phyloP scores from a whole-genome alignment of 106 monocot species.

The Xerophyta viscosa region DNA sequence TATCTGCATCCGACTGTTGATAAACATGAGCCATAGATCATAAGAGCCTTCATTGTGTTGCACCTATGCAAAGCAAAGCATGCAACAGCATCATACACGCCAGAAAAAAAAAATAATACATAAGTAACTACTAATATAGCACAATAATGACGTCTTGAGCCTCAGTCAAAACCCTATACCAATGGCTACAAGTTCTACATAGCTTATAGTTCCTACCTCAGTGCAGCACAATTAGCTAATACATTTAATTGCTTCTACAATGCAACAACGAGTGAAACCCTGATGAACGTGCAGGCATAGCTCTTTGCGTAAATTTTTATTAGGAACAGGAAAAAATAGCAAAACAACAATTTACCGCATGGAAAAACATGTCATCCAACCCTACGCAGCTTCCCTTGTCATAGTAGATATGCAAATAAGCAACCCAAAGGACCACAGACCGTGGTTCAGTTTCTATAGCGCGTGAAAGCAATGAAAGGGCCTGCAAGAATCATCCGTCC shows the following conservation, averaged over 20 bases:
- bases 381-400: conserved; percentile 54
- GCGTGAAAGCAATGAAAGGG: conserved; percentile 50
- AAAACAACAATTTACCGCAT: conserved; percentile 48
- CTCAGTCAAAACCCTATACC: too few species aligned
- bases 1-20: conserved; percentile 65
- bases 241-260: too few species aligned
- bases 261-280: too few species aligned
- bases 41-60: conserved; percentile 66
- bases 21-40: conserved; percentile 90
- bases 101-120: background rate
- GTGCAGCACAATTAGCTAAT: too few species aligned
- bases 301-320: background rate
- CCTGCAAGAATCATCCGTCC: conserved; percentile 34
- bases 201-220: too few species aligned
- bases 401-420: conserved; percentile 84
- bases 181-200: too few species aligned
- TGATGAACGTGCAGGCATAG: too few species aligned
- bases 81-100: background rate
- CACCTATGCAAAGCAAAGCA: conserved; percentile 50
- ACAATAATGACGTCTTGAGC: too few species aligned
- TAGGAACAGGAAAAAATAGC: background rate
- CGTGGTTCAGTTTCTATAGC: conserved; percentile 68
- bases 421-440: conserved; percentile 54
- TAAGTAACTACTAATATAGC: too few species aligned
- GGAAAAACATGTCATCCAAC: conserved; percentile 82